A percentile compares a stretch with the other conserved stretches of the same genome.
These are phyloP conservation scores for Paecilomyces dactylethromorphus DNA, from an alignment of 2,329 filamentous ascomycete genomes.

Conservation along the genomic window DNA sequence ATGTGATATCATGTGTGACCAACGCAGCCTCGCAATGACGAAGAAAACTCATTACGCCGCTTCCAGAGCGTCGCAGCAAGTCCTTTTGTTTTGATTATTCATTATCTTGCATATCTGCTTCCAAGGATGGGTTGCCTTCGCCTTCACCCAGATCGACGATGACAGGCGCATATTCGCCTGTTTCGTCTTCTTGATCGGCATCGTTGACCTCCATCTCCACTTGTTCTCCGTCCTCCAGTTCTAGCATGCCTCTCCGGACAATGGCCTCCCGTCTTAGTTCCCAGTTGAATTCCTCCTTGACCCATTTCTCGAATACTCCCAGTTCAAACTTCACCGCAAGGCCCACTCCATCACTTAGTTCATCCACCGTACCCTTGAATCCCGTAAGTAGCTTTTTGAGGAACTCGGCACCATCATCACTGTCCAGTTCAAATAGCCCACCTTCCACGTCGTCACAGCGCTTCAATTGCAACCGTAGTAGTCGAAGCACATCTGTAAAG, in stretches of 20 bases:
- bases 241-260: slow-evolving; percentile 51
- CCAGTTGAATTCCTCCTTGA: slow-evolving; percentile 53
- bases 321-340: slow-evolving; percentile 45
- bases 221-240: slow-evolving; percentile 57
- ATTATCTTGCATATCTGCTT: slow-evolving; percentile 5
- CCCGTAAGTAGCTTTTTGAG: slow-evolving; percentile 46
- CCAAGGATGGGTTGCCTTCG: not conserved
- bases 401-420: slow-evolving; percentile 46
- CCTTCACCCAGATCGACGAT: slow-evolving; percentile 45
- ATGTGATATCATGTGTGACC: not conserved
- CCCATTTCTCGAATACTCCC: slow-evolving; percentile 48
- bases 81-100: slow-evolving; percentile 1
- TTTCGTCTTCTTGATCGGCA: slow-evolving; percentile 56
- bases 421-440: slow-evolving; percentile 53
- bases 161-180: slow-evolving; percentile 57
- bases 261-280: slow-evolving; percentile 47
- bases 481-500: slow-evolving; percentile 45
- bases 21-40: not conserved
- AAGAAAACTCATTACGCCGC: not conserved
- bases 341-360: slow-evolving; percentile 31
- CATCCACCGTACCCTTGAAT: slow-evolving; percentile 48
- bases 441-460: slow-evolving; percentile 55
- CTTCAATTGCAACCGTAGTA: slow-evolving; percentile 47
- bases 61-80: not conserved
- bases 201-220: slow-evolving; percentile 53